Evolutionary conservation across 2,329 filamentous ascomycete genomes (phyloP), one percentile per base, ranked within the genome.

Genomic region (Aschersonia sp.): DNA sequence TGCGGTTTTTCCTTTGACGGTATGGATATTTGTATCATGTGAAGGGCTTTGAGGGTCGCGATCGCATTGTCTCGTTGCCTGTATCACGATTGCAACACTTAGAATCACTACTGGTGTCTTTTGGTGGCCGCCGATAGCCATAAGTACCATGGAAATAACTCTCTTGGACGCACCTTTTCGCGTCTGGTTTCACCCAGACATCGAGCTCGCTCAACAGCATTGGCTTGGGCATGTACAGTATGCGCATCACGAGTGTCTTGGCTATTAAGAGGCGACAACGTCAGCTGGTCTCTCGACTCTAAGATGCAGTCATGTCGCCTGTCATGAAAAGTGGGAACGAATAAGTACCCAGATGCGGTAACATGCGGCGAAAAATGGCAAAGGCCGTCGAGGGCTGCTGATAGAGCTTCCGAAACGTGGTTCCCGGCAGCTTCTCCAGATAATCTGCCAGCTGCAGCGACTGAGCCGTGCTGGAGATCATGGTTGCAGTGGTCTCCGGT

Each of bases 281-380:
- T 20, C 20, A 20, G 20, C 20, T 20, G 20, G 20, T 20, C 20
- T 20, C 20, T 20, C 20, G 20, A 20, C 20, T 20, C 20, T 20
- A 20, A 20, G 20, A 20, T 20, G 20, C 20, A 20, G 20, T 20
- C 20, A 20, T 20, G 20, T 20, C 20, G 20, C 20, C 20, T 20
- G 20, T 20, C 20, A 20, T 20, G 20, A 20, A 20, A 20, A 20
- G 20, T 20, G 20, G 20, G 7, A 6, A 31, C 4, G 12, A n/a
- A 29, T 57, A 20, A 20, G 70, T 59, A 89, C 85, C 88, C 52
- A 97, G 70, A 60, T 94, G 85, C 50, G 92, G 88, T 50, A 98
- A 77, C 89, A 98, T 96, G 69, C 92, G 89, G 56, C 92, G 81
- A 65, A 97, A 97, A 59, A 98, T 89, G 55, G 92, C 92, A 55